These are phyloP conservation scores for Styphnolobium japonicum DNA, from an alignment of 306 rosid genomes.

Conservation along the genomic window DNA sequence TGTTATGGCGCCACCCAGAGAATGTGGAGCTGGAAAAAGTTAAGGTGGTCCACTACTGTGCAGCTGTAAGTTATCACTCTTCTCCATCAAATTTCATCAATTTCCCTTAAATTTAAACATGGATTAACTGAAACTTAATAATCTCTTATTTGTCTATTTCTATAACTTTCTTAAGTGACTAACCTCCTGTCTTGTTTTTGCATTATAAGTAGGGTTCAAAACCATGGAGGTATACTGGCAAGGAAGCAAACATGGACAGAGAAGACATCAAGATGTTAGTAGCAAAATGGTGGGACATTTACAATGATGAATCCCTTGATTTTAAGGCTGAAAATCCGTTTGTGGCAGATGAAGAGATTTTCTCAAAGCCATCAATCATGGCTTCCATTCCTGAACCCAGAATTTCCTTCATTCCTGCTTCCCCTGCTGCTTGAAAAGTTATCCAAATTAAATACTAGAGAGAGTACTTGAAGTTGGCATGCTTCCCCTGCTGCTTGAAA, in stretches of 20 bases:
- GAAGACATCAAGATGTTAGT: conserved; percentile 57
- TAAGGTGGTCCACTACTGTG: conserved; percentile 72
- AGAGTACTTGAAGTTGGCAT: background rate
- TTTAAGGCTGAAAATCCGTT: conserved; percentile 34
- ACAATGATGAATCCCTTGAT: conserved; percentile 57
- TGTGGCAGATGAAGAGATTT: conserved; percentile 7
- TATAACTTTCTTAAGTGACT: background rate
- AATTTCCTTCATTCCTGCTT: conserved; percentile 46
- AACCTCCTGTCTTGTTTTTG: background rate
- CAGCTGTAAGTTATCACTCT: conserved; percentile 45
- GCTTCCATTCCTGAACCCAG: conserved; percentile 48
- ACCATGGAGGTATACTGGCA: conserved; percentile 65
- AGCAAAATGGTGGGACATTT: conserved; percentile 66
- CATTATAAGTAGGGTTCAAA: conserved; percentile 49
- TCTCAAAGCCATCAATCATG: conserved; percentile 44
- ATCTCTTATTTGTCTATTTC: background rate
- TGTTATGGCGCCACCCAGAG: conserved; percentile 72
- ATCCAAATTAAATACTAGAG: background rate
- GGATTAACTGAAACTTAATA: background rate
- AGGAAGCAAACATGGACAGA: conserved; percentile 65
- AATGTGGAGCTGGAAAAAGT: conserved; percentile 46
- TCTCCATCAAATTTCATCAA: background rate
- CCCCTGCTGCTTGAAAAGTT: conserved; percentile 55
- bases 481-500: no score
- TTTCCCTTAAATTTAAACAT: background rate